Evolutionary conservation across 164 flowering plant genomes (phyloP).

Genomic region (Macadamia integrifolia): DNA sequence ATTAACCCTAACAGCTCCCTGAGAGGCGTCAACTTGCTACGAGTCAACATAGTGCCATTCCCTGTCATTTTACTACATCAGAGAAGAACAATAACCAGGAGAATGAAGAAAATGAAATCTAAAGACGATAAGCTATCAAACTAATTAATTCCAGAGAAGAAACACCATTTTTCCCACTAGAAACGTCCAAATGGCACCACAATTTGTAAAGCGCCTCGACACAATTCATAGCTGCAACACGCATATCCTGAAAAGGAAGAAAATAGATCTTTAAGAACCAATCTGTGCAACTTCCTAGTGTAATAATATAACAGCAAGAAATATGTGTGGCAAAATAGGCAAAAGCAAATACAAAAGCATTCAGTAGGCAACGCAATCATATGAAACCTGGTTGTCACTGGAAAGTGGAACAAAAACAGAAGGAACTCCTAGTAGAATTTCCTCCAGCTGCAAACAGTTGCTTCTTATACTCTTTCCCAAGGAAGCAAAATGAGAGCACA

Average conservation of each 20-base stretch:
- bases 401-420: conserved; percentile 74
- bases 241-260: conserved; percentile 41
- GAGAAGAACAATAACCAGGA: conserved; percentile 2
- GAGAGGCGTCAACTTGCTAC: conserved; percentile 27
- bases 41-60: conserved; percentile 13
- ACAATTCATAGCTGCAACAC: conserved; percentile 64
- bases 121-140: neutral
- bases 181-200: conserved; percentile 26
- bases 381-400: conserved; percentile 62
- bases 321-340: neutral
- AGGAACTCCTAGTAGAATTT: conserved; percentile 49
- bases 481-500: conserved; percentile 37
- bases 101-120: neutral
- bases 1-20: conserved; percentile 54
- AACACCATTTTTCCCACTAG: conserved; percentile 51
- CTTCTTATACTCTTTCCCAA: conserved; percentile 26
- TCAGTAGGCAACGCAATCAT: neutral
- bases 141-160: neutral
- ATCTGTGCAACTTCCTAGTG: neutral
- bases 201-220: conserved; percentile 47
- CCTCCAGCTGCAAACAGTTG: conserved; percentile 21
- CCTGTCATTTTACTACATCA: conserved; percentile 33
- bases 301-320: neutral
- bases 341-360: conserved; percentile 2
- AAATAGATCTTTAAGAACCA: neutral